phyloP scores from a whole-genome alignment of 2,329 filamentous ascomycete genomes.

The Sodiomyces alkalinus region DNA sequence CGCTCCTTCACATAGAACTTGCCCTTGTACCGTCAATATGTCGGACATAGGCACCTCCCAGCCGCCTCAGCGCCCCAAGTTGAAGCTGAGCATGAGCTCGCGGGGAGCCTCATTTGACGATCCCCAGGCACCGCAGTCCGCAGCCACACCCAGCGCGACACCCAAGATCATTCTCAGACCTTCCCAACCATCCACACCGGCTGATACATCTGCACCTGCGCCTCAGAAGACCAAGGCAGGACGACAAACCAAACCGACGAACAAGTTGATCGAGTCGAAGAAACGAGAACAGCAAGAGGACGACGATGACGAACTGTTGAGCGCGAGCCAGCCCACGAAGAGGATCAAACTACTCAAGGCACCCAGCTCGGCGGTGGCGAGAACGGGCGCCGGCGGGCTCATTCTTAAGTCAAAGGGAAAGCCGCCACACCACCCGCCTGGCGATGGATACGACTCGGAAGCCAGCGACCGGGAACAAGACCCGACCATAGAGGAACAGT shows the following conservation, averaged over 20 bases:
- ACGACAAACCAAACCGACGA: conserved; percentile 41
- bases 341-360: conserved; percentile 37
- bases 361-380: conserved; percentile 15
- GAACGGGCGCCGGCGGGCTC: conserved; percentile 14
- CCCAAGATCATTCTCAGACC: conserved; percentile 24
- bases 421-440: conserved; percentile 52
- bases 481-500: conserved; percentile 77
- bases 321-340: conserved; percentile 24
- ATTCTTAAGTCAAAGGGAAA: conserved; percentile 51
- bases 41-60: conserved; percentile 7
- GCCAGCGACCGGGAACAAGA: conserved; percentile 81
- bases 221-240: conserved; percentile 42
- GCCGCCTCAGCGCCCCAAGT: conserved; percentile 10
- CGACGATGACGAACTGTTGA: conserved; percentile 28
- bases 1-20: too few species aligned
- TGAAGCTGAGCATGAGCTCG: conserved; percentile 11
- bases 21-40: conserved; percentile 1
- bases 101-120: conserved; percentile 8
- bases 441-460: conserved; percentile 93
- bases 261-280: conserved; percentile 41
- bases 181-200: conserved; percentile 23
- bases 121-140: conserved; percentile 6
- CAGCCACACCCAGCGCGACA: conserved; percentile 7
- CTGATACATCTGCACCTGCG: conserved; percentile 9
- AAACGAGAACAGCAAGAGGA: conserved; percentile 44